Evolutionary conservation across 352 stramenopile genomes (phyloP), one percentile per base, ranked within the genome.

Genomic region (Thraustotheca clavata): DNA sequence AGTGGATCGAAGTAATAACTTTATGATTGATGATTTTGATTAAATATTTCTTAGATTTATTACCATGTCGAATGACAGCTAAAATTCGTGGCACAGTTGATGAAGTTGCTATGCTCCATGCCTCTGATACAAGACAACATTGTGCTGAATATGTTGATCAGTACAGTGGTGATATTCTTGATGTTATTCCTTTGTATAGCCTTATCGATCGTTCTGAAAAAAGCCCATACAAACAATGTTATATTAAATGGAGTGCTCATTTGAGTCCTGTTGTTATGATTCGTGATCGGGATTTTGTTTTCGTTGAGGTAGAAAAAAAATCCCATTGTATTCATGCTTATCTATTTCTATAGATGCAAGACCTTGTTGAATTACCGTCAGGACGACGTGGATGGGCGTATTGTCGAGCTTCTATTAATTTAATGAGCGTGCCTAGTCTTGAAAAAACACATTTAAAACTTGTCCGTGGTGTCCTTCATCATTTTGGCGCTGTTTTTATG

Each of bases 81-180:
- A 52, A 11, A 11, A 62, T 62, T 22, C 54, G 52, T 32, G 54
- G 54, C 32, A 62, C 54, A 3, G 1, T 62, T 31, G 20, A 62
- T 27, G 54, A 62, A 52, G 54, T 62, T 22, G 31, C 54, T 11
- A 62, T 62, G 54, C 35, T 62, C 24, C 54, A 49, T 29, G 54
- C 54, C n/a, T 62, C 22, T 27, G 54, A 62, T 14, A 54, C 54
- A 26, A 22, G 54, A 5, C 26, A 62, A 31, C 26, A 49, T 6
- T 62, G 54, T 31, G 26, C 38, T 27, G 26, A 49, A 18, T 38
- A 62, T 31, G 33, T 62, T 26, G 34, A n/a, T 26, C 33, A 38
- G 12, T 24, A 50, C 38, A 6, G 18, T 20, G 22, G n/a, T 18
- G 4, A 24, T 14, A 11, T 62, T 9, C 54, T 62, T 12, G 54